Percentiles rank a stretch among this genome's conserved stretches.
Evolutionary conservation across 352 stramenopile species (phyloP).

Genomic region (Phytophthora vignae): DNA sequence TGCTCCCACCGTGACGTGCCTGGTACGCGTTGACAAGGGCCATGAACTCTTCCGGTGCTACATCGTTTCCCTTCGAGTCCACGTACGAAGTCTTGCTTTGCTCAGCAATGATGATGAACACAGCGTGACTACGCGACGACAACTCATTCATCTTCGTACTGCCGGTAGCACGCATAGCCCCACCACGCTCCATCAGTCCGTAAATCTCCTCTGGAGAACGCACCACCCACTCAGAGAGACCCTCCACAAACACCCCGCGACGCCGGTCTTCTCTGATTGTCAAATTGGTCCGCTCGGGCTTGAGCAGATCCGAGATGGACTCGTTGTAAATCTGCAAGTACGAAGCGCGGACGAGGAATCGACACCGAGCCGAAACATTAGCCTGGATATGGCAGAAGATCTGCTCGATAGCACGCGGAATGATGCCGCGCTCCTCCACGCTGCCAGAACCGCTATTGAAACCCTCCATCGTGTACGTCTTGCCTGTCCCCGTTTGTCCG

Average conservation of each 20-base stretch:
- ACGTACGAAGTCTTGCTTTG: slow-evolving; percentile 93
- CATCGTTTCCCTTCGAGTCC: slow-evolving; percentile 80
- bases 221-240: slow-evolving; percentile 95
- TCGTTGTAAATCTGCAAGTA: slow-evolving; percentile 98
- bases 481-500: slow-evolving; percentile 92
- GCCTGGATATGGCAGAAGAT: slow-evolving; percentile 93
- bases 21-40: slow-evolving; percentile 82
- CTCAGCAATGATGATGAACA: slow-evolving; percentile 97
- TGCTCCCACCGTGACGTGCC: slow-evolving; percentile 47
- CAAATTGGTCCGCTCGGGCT: slow-evolving; percentile 92
- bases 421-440: slow-evolving; percentile 96
- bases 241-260: slow-evolving; percentile 94
- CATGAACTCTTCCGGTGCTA: slow-evolving; percentile 88
- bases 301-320: slow-evolving; percentile 94
- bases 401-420: slow-evolving; percentile 97
- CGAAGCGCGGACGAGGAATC: slow-evolving; percentile 92
- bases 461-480: slow-evolving; percentile 98
- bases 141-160: slow-evolving; percentile 93
- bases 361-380: slow-evolving; percentile 83
- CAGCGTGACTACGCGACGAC: slow-evolving; percentile 87
- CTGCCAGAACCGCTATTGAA: slow-evolving; percentile 88
- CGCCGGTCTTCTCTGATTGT: slow-evolving; percentile 95
- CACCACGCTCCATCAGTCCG: slow-evolving; percentile 93
- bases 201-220: slow-evolving; percentile 94
- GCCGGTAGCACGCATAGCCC: slow-evolving; percentile 80